phyloP scores from a whole-genome alignment of 2,329 filamentous ascomycete species.

The Bipolaris gigantea region DNA sequence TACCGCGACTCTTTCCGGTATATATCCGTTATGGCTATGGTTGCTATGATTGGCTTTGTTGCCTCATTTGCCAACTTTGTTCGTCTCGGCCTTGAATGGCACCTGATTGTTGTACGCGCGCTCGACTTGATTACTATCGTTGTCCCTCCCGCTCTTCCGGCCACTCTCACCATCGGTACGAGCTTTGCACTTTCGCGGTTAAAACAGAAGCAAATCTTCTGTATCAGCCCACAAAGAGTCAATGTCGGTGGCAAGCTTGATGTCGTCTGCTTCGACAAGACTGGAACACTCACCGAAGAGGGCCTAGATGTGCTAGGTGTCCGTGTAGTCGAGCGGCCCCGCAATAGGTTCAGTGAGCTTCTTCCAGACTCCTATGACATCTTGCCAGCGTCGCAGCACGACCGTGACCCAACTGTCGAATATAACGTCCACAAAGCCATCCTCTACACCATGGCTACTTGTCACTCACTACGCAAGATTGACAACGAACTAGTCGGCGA shows the following conservation, averaged over 20 bases:
- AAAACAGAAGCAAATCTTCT: constrained; percentile 90
- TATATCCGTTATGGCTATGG: constrained; percentile 90
- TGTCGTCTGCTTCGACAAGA: constrained; percentile 97
- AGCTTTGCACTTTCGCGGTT: constrained; percentile 89
- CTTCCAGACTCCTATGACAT: constrained; percentile 66
- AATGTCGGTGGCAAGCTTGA: constrained; percentile 97
- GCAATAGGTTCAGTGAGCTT: constrained; percentile 73
- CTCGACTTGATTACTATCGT: constrained; percentile 97
- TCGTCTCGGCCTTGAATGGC: constrained; percentile 78
- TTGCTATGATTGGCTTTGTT: constrained; percentile 84
- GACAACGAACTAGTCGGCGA: constrained; percentile 90
- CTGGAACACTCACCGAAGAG: constrained; percentile 95
- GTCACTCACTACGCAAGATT: constrained; percentile 84
- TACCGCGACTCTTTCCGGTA: constrained; percentile 97
- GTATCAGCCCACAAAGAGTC: constrained; percentile 94
- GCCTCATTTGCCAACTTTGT: constrained; percentile 94
- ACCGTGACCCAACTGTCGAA: constrained; percentile 62
- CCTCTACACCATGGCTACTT: constrained; percentile 95
- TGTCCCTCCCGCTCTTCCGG: constrained; percentile 90
- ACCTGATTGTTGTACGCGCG: constrained; percentile 87
- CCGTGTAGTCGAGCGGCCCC: constrained; percentile 69
- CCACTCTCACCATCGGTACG: constrained; percentile 92
- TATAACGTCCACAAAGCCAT: constrained; percentile 68
- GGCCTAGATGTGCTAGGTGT: constrained; percentile 91
- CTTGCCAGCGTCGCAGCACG: constrained; percentile 57